A percentile compares a stretch with the other conserved stretches of the same genome.
phyloP scores from a whole-genome alignment of 1,139 yeast genomes.

The Scheffersomyces titani region DNA sequence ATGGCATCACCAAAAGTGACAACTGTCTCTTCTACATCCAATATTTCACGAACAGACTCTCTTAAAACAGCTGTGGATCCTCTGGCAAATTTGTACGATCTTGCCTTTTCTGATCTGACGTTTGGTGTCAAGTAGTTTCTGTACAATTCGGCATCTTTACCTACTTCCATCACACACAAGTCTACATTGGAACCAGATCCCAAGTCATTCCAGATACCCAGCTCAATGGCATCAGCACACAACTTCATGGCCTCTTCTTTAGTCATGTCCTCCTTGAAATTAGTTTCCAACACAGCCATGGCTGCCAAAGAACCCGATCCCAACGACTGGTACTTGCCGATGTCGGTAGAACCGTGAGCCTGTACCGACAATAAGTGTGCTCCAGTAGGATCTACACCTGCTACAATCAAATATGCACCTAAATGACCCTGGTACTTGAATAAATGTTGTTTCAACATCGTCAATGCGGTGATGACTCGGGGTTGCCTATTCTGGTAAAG shows the following conservation, averaged over 20 bases:
- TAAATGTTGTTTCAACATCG: conserved; percentile 90
- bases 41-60: conserved; percentile 61
- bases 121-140: conserved; percentile 93
- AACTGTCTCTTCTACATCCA: conserved; percentile 72
- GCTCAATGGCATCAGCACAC: conserved; percentile 91
- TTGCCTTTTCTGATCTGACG: conserved; percentile 77
- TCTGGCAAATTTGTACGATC: conserved; percentile 77
- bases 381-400: conserved; percentile 96
- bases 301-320: conserved; percentile 99
- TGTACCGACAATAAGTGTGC: conserved; percentile 90
- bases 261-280: conserved; percentile 77
- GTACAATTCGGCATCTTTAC: conserved; percentile 78
- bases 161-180: conserved; percentile 92
- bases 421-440: conserved; percentile 96
- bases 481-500: conserved; percentile 83
- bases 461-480: conserved; percentile 89
- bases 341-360: conserved; percentile 97
- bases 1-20: conserved; percentile 54
- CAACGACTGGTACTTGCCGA: conserved; percentile 86
- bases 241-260: conserved; percentile 87
- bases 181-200: conserved; percentile 99
- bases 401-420: conserved; percentile 95
- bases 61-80: conserved; percentile 89
- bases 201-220: conserved; percentile 98
- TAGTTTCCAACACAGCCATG: conserved; percentile 92